These are phyloP conservation scores for Pleurotus djamor DNA, from an alignment of 768 basidiomycete species.

Conservation along the genomic window DNA sequence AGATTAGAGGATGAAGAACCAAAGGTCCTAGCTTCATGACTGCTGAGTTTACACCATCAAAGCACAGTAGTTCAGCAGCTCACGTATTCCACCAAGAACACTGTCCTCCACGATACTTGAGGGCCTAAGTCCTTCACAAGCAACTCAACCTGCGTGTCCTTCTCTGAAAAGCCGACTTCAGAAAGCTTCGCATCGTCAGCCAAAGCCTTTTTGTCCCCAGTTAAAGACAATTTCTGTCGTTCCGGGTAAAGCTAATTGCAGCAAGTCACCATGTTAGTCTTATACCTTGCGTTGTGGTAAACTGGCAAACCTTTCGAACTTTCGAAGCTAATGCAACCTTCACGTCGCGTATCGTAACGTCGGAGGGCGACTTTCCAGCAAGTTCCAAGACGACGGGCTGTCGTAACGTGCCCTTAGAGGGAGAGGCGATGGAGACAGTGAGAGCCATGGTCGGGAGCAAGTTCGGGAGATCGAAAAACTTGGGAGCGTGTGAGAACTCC, in stretches of 20 bases:
- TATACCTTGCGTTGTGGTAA: no score
- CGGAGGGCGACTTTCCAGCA: slow-evolving; percentile 18
- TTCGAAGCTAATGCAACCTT: slow-evolving; percentile 57
- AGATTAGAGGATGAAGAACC: slow-evolving; percentile 84
- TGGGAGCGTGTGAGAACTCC: no score
- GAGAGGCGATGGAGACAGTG: slow-evolving; percentile 49
- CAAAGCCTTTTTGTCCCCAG: slow-evolving; percentile 59
- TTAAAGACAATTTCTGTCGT: slow-evolving; percentile 72
- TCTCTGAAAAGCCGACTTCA: slow-evolving; percentile 55
- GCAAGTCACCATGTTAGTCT: no score
- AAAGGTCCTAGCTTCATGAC: slow-evolving; percentile 74
- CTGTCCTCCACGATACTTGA: slow-evolving; percentile 85
- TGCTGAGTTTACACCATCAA: background rate
- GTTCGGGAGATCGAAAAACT: no score
- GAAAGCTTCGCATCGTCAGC: slow-evolving; percentile 61
- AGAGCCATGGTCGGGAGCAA: no score
- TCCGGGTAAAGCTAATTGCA: slow-evolving; percentile 59
- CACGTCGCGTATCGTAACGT: slow-evolving; percentile 64
- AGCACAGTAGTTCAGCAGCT: slow-evolving; percentile 21
- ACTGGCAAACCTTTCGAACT: slow-evolving; percentile 38
- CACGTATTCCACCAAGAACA: slow-evolving; percentile 95
- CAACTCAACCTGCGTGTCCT: slow-evolving; percentile 45
- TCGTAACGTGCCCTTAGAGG: slow-evolving; percentile 45
- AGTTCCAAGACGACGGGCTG: slow-evolving; percentile 53
- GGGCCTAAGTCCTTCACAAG: slow-evolving; percentile 88